phyloP scores from a whole-genome alignment of 1,284 basidiomycete genomes.

The Microbotryum lychnidis-dioicae region DNA sequence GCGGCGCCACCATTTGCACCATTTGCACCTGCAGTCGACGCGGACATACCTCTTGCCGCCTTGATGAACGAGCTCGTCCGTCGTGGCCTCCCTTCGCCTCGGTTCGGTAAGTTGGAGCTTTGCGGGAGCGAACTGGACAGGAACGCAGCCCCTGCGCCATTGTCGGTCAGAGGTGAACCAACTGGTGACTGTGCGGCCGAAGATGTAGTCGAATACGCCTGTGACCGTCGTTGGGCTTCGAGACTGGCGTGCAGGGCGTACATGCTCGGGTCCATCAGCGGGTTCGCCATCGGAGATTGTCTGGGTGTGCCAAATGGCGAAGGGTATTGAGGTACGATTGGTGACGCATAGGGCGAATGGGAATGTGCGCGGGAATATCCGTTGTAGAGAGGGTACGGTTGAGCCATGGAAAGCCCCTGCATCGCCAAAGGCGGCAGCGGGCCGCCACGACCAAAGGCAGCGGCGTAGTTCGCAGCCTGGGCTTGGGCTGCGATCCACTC shows the following conservation, averaged over 20 bases:
- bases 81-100: too few relatives aligned
- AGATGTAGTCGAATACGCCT: background rate
- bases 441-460: constrained; percentile 1
- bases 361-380: background rate
- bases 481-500: constrained; percentile 16
- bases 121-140: too few relatives aligned
- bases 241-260: constrained; percentile 21
- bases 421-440: background rate
- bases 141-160: too few relatives aligned
- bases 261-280: constrained; percentile 11
- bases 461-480: background rate
- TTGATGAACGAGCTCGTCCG: too few relatives aligned
- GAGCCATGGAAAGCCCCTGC: background rate
- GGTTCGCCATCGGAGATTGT: background rate
- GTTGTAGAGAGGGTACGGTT: background rate
- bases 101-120: too few relatives aligned
- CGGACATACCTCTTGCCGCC: too few relatives aligned
- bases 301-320: constrained; percentile 7
- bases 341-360: background rate
- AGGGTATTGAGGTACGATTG: constrained; percentile 1
- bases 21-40: too few relatives aligned
- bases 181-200: constrained; percentile 3
- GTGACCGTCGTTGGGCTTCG: constrained; percentile 11
- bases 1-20: too few relatives aligned
- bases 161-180: too few relatives aligned